Percentiles rank a stretch among this genome's conserved stretches.
Conservation (phyloP, 306 rosid species). For the Castanea mollissima region DNA sequence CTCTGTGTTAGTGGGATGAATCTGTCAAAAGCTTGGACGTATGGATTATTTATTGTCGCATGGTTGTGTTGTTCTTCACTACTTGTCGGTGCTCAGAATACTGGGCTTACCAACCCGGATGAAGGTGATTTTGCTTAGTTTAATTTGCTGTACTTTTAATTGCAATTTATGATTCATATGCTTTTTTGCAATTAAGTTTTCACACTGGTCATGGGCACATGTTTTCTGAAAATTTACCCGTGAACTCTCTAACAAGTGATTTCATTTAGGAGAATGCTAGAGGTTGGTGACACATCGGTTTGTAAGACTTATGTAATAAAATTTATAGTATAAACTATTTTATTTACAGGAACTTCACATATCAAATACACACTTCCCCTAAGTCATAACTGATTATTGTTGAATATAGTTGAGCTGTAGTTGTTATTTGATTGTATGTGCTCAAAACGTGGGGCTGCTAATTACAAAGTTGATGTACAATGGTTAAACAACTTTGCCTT, state of each 20-base stretch:
- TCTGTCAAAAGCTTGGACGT: constrained; percentile 44
- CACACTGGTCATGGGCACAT: background rate
- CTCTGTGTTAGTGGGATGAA: constrained; percentile 42
- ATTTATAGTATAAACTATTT: too few relatives aligned
- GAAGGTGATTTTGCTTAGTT: constrained; percentile 53
- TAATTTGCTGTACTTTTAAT: constrained; percentile 1
- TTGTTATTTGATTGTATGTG: background rate
- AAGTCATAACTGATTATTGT: too few relatives aligned
- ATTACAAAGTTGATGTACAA: background rate
- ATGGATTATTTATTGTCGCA: constrained; percentile 31
- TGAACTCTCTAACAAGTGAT: background rate
- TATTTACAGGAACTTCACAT: background rate
- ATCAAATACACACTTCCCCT: background rate
- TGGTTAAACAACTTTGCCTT: background rate
- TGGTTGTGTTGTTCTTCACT: constrained; percentile 52
- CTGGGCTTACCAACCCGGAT: constrained; percentile 26
- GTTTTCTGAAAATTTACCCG: background rate
- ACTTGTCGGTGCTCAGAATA: constrained; percentile 32
- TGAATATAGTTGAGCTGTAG: background rate
- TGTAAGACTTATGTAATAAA: too few relatives aligned
- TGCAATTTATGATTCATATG: constrained; percentile 6
- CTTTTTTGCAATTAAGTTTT: background rate
- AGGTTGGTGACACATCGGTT: too few relatives aligned
- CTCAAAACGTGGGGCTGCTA: background rate
- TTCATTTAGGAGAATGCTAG: too few relatives aligned